A percentile compares a stretch with the other conserved stretches of the same genome.
phyloP scores from a whole-genome alignment of 805 yeast species.

The Candida tallmaniae region DNA sequence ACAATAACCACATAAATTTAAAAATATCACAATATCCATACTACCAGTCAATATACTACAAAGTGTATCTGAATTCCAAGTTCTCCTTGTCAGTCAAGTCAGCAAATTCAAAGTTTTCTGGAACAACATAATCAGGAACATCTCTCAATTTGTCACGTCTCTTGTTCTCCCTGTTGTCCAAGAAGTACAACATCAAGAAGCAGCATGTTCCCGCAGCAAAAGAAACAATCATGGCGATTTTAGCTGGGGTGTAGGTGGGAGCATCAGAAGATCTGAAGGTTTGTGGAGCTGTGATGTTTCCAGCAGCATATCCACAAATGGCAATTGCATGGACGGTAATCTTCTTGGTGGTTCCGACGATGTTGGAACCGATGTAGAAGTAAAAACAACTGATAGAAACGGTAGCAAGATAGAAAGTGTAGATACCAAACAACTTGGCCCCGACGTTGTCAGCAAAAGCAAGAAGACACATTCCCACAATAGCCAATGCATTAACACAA shows the following conservation, averaged over 20 bases:
- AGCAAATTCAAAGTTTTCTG: conserved; percentile 40
- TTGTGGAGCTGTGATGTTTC: conserved; percentile 55
- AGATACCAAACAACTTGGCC: conserved; percentile 25
- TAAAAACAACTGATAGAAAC: conserved; percentile 23
- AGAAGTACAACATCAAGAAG: conserved; percentile 20
- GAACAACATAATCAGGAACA: conserved; percentile 16
- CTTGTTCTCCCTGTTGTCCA: conserved; percentile 32
- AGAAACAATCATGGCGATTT: conserved; percentile 35
- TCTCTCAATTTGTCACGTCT: conserved; percentile 23
- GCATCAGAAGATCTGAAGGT: conserved; percentile 41
- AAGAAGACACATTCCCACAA: conserved; percentile 30
- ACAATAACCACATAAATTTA: no score
- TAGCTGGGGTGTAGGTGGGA: conserved; percentile 40
- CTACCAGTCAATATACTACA: background rate
- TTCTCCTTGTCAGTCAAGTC: conserved; percentile 55
- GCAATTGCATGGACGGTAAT: conserved; percentile 40
- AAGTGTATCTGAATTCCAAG: conserved; percentile 45
- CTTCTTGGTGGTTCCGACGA: conserved; percentile 57
- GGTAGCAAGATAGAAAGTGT: conserved; percentile 16
- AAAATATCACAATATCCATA: no score
- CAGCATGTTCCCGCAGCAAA: conserved; percentile 20
- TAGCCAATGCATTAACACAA: conserved; percentile 15
- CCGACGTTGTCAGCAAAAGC: conserved; percentile 31
- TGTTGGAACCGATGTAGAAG: conserved; percentile 41
- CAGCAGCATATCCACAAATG: conserved; percentile 48